Evolutionary conservation across 371 early-diverging fungal species (phyloP), one percentile per base, ranked within the genome.

Genomic region (Syncephalastrum sp.): DNA sequence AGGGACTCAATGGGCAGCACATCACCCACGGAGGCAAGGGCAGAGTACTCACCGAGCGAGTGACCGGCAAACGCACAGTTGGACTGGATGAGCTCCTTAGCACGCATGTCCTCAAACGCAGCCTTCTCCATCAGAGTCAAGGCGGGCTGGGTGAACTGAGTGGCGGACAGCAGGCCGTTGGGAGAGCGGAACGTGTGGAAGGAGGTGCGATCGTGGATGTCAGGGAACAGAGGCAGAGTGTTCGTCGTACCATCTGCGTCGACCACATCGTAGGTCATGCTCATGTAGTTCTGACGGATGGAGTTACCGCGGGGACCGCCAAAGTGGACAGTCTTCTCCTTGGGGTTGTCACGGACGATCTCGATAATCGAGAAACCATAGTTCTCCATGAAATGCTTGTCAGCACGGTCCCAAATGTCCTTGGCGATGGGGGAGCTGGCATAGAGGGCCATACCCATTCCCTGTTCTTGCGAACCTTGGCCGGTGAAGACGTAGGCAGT

Each of bases 381-480:
- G 61, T 85, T 88, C 61, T 80, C 77, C 72, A 91, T 79, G 81
- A 95, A 91, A 70, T 94, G 93, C 46, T 65, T 61, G 65, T 97
- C 97, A 50, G 98, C 97, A 55, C 88, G 82, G 66, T 97, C 94
- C 98, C 98, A 97, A 58, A 96, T 86, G 17, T 81, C 83, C 63
- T 85, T 84, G 44, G 98, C 96, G 56, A 93, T 86, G 53, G 84
- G 77, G 13, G 95, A 95, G 53, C 82, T 76, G 23, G 81, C 82
- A 65, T 96, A 97, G 49, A 97, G 81, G 29, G 88, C 89, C 97
- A 96, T 96, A 70, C 98, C 98, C 98, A 97, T 97, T 57, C 94
- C 95, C 48, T 74, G 84, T 69, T 92, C 91, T 70, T 97, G 98
- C 54, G 98, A 93, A 65, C 98, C 98, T 67, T 97, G 98, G 47